Conservation (phyloP, 108 stramenopile genomes). For the Skeletonema menzelii region DNA sequence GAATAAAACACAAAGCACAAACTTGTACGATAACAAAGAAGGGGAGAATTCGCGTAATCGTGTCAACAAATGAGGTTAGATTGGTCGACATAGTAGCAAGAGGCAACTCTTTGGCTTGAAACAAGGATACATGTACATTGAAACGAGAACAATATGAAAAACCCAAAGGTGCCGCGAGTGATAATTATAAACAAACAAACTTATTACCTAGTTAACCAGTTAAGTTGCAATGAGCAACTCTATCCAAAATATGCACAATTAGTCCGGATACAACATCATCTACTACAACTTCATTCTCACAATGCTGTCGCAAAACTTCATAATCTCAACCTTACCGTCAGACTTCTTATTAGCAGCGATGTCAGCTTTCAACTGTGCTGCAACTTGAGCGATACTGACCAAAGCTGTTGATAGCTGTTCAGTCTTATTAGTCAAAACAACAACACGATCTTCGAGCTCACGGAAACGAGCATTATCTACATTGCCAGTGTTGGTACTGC, state of each 20-base stretch:
- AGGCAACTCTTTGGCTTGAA: too few species aligned
- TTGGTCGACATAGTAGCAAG: too few species aligned
- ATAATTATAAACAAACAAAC: too few species aligned
- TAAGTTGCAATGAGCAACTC: background rate
- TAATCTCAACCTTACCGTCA: slow-evolving; percentile 28
- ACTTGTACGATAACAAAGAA: too few species aligned
- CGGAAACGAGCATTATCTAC: slow-evolving; percentile 34
- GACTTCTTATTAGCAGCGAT: slow-evolving; percentile 26
- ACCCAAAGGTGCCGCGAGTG: too few species aligned
- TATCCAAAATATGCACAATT: background rate
- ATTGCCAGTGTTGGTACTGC: slow-evolving; percentile 8
- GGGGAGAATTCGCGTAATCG: too few species aligned
- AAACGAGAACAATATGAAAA: too few species aligned
- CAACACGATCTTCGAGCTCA: slow-evolving; percentile 41
- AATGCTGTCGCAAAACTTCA: slow-evolving; percentile 45
- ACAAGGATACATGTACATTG: too few species aligned
- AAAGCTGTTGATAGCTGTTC: slow-evolving; percentile 21
- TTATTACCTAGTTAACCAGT: too few species aligned
- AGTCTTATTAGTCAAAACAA: slow-evolving; percentile 26
- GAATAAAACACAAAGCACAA: background rate
- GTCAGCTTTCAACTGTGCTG: slow-evolving; percentile 44
- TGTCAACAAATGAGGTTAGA: too few species aligned
- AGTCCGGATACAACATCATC: background rate
- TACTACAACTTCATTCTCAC: slow-evolving; percentile 1
- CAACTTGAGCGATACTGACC: slow-evolving; percentile 22